Conservation (phyloP, 495 filamentous ascomycete species). For the Baudoinia panamericana region DNA sequence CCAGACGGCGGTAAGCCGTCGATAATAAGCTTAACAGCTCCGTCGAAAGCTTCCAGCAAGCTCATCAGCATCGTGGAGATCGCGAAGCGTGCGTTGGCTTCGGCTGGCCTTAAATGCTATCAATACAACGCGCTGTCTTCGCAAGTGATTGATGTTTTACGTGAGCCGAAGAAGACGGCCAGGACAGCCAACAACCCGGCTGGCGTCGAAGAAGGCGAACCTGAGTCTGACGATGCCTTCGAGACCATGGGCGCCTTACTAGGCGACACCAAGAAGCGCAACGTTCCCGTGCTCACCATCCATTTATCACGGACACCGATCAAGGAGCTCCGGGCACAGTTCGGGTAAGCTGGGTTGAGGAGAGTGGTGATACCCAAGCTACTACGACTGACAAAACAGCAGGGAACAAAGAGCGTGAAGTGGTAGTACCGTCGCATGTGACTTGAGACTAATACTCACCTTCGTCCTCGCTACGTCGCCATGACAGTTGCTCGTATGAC, state of each 20-base stretch:
- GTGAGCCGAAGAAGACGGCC: slow-evolving; percentile 8
- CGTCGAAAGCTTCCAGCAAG: slow-evolving; percentile 41
- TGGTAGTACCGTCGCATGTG: no score
- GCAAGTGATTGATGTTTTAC: slow-evolving; percentile 26
- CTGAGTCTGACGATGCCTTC: slow-evolving; percentile 39
- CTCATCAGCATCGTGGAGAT: slow-evolving; percentile 53
- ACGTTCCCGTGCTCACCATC: slow-evolving; percentile 40
- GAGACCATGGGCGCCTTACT: slow-evolving; percentile 40
- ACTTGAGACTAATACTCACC: no score
- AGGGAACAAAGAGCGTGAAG: slow-evolving; percentile 9
- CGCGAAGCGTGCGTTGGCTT: slow-evolving; percentile 44
- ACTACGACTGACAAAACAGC: slow-evolving; percentile 1
- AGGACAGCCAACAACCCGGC: slow-evolving; percentile 1
- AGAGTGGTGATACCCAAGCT: no score
- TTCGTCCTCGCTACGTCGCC: no score
- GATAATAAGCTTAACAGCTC: slow-evolving; percentile 39
- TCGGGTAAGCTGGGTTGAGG: slow-evolving; percentile 41
- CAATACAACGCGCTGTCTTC: slow-evolving; percentile 41
- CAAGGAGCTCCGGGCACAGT: slow-evolving; percentile 36
- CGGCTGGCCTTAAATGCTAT: slow-evolving; percentile 41
- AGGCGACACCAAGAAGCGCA: slow-evolving; percentile 17
- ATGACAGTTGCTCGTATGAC: no score
- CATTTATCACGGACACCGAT: slow-evolving; percentile 45
- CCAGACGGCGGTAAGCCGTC: slow-evolving; percentile 20
- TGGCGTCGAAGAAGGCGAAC: slow-evolving; percentile 16